Evolutionary conservation across 2,329 filamentous ascomycete genomes (phyloP).

Genomic region (Lachnellula subtilissima): DNA sequence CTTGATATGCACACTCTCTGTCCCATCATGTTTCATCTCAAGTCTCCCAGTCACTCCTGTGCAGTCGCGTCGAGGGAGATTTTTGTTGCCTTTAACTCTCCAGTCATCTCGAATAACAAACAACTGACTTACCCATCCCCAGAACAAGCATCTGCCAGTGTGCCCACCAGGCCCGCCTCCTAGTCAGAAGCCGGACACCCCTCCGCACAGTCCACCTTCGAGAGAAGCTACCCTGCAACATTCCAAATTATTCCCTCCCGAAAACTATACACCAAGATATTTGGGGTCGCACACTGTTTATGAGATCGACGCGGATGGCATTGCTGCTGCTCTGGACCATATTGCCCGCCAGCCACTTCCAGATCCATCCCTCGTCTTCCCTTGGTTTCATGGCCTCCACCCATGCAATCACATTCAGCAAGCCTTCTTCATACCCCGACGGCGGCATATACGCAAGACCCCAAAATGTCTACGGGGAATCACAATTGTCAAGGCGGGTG

Average conservation of each 20-base stretch:
- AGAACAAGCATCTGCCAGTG: conserved; percentile 74
- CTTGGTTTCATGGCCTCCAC: conserved; percentile 93
- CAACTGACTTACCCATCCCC: conserved; percentile 1
- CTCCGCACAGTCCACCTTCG: conserved; percentile 60
- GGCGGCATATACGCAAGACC: conserved; percentile 63
- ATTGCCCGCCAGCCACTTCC: conserved; percentile 76
- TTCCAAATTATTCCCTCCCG: conserved; percentile 70
- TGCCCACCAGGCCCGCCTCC: conserved; percentile 74
- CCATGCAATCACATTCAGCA: conserved; percentile 84
- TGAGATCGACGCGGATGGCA: conserved; percentile 62
- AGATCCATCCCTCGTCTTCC: conserved; percentile 81
- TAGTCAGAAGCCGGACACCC: conserved; percentile 52
- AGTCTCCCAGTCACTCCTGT: too few relatives aligned
- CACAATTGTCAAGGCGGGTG: conserved; percentile 83
- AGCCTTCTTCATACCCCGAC: conserved; percentile 79
- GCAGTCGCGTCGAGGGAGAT: too few relatives aligned
- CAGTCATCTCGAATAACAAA: too few relatives aligned
- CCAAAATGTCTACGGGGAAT: conserved; percentile 76
- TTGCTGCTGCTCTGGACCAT: conserved; percentile 72
- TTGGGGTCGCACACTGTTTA: conserved; percentile 59
- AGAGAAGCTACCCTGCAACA: conserved; percentile 51
- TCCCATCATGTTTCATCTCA: too few relatives aligned
- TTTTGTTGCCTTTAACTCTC: too few relatives aligned
- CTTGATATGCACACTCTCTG: too few relatives aligned
- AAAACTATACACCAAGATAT: conserved; percentile 51